Evolutionary conservation across 768 basidiomycete species (phyloP).

Genomic region (Kwoniella sp.): DNA sequence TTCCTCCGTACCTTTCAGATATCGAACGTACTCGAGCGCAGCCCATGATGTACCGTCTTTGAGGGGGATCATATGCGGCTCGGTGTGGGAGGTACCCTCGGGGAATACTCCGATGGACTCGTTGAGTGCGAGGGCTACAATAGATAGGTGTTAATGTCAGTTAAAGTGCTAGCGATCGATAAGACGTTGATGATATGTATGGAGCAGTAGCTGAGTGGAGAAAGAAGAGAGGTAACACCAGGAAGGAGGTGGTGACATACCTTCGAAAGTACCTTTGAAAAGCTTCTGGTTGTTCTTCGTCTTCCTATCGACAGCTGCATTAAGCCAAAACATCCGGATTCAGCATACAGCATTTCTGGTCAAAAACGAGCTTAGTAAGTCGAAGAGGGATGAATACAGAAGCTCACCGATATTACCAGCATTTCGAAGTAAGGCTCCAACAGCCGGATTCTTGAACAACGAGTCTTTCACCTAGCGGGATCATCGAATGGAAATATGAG

Average conservation of each 20-base stretch:
- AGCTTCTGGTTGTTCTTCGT: constrained; percentile 85
- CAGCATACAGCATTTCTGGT: constrained; percentile 1
- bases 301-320: constrained; percentile 82
- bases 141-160: too few relatives aligned
- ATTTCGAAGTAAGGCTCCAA: constrained; percentile 73
- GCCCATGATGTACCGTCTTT: constrained; percentile 92
- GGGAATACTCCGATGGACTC: constrained; percentile 82
- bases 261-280: constrained; percentile 84
- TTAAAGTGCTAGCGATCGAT: not conserved
- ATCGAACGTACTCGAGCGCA: constrained; percentile 86
- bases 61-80: constrained; percentile 84
- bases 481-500: not conserved
- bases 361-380: not conserved
- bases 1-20: constrained; percentile 59
- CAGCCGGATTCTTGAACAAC: constrained; percentile 76
- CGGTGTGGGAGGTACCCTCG: constrained; percentile 67
- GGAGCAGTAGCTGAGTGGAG: too few relatives aligned
- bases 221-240: too few relatives aligned
- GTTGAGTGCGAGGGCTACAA: constrained; percentile 72
- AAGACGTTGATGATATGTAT: not conserved
- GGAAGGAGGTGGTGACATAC: constrained; percentile 25
- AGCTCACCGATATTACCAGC: constrained; percentile 80
- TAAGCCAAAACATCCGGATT: not conserved
- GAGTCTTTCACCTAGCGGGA: constrained; percentile 89
- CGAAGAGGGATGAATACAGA: not conserved